phyloP scores from a whole-genome alignment of 129 eudicot genomes.

The Pseudognaphalium luteoalbum region DNA sequence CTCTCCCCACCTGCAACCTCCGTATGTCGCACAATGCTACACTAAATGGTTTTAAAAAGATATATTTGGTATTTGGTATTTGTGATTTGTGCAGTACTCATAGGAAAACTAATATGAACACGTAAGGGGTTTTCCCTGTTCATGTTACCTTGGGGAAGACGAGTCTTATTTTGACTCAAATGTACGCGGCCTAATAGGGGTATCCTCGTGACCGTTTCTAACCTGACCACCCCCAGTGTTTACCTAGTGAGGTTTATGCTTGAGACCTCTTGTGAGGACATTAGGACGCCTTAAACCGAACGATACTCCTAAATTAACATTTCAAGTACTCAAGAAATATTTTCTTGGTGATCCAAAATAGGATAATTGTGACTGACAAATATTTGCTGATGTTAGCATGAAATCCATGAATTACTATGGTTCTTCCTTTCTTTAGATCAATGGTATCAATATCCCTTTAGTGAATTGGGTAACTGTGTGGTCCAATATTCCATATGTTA shows the following conservation, averaged over 20 bases:
- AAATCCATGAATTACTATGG: background rate
- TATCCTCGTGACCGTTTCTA: no score
- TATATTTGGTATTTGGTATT: background rate
- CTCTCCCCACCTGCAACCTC: conserved; percentile 10
- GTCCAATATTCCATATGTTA: conserved; percentile 21
- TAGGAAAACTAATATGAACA: no score
- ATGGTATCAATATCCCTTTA: conserved; percentile 1
- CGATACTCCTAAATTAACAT: no score
- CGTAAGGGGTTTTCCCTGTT: no score
- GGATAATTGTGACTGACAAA: conserved; percentile 17
- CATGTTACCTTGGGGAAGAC: no score
- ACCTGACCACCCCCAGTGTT: no score
- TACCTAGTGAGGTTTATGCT: no score
- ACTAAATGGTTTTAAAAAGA: conserved; percentile 5
- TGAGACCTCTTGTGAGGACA: no score
- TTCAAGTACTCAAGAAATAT: background rate
- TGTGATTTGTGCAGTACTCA: background rate
- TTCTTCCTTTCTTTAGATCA: conserved; percentile 11
- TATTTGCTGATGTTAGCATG: conserved; percentile 9
- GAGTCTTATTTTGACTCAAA: no score
- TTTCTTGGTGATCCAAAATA: conserved; percentile 18
- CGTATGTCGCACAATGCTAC: conserved; percentile 17
- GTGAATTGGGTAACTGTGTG: background rate
- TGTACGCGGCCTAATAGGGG: no score
- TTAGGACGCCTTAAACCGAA: no score